These are phyloP conservation scores for Camellia japonica DNA, from an alignment of 148 eudicot species.

Conservation along the genomic window DNA sequence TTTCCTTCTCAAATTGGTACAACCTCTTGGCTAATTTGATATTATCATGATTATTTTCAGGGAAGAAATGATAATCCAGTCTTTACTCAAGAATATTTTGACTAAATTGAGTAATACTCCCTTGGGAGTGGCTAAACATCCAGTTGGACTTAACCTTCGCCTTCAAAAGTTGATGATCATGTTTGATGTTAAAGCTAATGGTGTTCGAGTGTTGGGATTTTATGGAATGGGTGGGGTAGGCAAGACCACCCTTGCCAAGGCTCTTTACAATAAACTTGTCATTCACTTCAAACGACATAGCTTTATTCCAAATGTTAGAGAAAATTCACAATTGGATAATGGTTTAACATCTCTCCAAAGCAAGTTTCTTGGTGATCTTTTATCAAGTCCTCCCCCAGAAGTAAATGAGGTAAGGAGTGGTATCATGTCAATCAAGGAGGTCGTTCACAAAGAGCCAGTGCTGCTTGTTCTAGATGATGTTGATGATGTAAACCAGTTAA, in stretches of 20 bases:
- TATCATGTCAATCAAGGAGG: conserved; percentile 11
- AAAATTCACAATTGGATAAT: conserved; percentile 22
- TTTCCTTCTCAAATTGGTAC: too few relatives aligned
- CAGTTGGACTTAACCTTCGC: neutral
- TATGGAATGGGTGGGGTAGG: conserved; percentile 26
- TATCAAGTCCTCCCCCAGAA: neutral
- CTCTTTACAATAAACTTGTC: conserved; percentile 52
- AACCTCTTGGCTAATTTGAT: too few relatives aligned
- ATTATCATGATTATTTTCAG: neutral
- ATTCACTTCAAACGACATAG: conserved; percentile 36
- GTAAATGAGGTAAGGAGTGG: conserved; percentile 18
- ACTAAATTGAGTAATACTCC: neutral
- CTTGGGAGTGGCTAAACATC: neutral
- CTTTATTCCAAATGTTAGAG: conserved; percentile 46
- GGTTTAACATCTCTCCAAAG: conserved; percentile 26
- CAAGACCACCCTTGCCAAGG: conserved; percentile 70
- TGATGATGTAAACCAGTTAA: conserved; percentile 28
- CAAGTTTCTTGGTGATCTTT: conserved; percentile 29
- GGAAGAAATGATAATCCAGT: neutral
- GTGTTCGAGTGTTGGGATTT: conserved; percentile 8
- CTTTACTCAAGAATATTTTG: neutral
- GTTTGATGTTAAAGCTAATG: conserved; percentile 3
- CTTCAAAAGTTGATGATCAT: neutral
- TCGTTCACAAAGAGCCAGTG: conserved; percentile 22
- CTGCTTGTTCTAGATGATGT: conserved; percentile 59